A percentile compares a stretch with the other conserved stretches of the same genome.
Evolutionary conservation across 192 early-diverging fungal species (phyloP).

Genomic region (Anaeromyces robustus): DNA sequence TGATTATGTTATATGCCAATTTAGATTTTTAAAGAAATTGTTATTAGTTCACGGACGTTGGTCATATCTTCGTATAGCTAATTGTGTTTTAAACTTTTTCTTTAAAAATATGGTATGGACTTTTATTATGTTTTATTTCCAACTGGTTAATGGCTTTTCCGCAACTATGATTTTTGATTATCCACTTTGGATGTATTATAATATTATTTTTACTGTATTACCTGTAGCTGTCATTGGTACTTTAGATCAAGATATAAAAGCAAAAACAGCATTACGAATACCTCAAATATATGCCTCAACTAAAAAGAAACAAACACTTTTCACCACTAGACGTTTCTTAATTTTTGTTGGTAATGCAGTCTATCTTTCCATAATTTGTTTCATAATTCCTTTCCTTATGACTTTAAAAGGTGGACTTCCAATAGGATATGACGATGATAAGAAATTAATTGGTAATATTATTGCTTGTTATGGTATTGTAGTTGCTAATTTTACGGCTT

Average conservation of each 20-base stretch:
- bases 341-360: slow-evolving; percentile 72
- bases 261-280: slow-evolving; percentile 18
- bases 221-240: slow-evolving; percentile 47
- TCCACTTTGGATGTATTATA: slow-evolving; percentile 84
- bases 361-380: slow-evolving; percentile 73
- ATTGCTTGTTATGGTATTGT: slow-evolving; percentile 21
- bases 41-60: slow-evolving; percentile 87
- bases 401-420: slow-evolving; percentile 28
- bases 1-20: slow-evolving; percentile 88
- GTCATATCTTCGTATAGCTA: slow-evolving; percentile 59
- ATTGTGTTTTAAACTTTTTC: slow-evolving; percentile 83
- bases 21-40: slow-evolving; percentile 66
- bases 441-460: slow-evolving; percentile 58
- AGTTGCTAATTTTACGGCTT: neutral
- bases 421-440: slow-evolving; percentile 38
- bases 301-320: slow-evolving; percentile 68
- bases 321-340: slow-evolving; percentile 70
- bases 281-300: slow-evolving; percentile 45
- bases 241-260: slow-evolving; percentile 49
- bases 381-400: slow-evolving; percentile 59
- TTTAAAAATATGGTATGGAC: slow-evolving; percentile 93
- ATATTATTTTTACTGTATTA: slow-evolving; percentile 59
- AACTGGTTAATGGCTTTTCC: slow-evolving; percentile 73
- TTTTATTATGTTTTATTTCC: slow-evolving; percentile 77
- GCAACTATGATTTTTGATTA: slow-evolving; percentile 69